Conservation (phyloP, 257 asterid species). For the Solanum megistacrolobum region DNA sequence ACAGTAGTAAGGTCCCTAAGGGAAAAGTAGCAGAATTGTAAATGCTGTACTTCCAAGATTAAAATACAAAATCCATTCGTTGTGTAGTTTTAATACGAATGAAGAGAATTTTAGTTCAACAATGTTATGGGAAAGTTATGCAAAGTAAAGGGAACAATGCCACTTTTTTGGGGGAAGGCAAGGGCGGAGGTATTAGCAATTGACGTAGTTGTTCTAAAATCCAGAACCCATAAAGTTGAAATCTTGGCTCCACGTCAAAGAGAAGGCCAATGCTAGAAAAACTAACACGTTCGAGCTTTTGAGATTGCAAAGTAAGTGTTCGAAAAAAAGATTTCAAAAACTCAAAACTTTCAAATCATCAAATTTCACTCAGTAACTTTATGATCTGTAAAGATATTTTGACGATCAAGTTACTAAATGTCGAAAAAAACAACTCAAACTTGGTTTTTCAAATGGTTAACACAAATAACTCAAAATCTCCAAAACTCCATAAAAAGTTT, state of each 20-base stretch:
- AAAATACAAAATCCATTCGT: too few relatives aligned
- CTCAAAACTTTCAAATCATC: background rate
- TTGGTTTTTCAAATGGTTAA: background rate
- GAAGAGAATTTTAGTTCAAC: background rate
- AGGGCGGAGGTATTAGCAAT: background rate
- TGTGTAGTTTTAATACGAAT: too few relatives aligned
- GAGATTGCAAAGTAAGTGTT: background rate
- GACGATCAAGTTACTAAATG: background rate
- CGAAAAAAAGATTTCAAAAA: background rate
- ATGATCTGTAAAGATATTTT: background rate
- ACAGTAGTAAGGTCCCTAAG: slow-evolving; percentile 86
- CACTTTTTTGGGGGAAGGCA: background rate
- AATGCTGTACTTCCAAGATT: background rate
- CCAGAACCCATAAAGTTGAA: background rate
- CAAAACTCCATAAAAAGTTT: background rate
- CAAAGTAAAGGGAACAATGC: background rate
- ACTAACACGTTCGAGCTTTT: background rate
- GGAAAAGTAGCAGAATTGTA: background rate
- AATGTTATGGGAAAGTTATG: background rate
- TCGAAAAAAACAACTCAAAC: background rate
- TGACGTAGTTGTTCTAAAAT: background rate
- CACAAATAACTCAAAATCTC: background rate
- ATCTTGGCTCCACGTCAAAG: background rate
- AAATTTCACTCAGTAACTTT: background rate
- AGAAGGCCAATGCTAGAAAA: background rate